phyloP scores from a whole-genome alignment of 2,329 filamentous ascomycete species.

The Onygena corvina region DNA sequence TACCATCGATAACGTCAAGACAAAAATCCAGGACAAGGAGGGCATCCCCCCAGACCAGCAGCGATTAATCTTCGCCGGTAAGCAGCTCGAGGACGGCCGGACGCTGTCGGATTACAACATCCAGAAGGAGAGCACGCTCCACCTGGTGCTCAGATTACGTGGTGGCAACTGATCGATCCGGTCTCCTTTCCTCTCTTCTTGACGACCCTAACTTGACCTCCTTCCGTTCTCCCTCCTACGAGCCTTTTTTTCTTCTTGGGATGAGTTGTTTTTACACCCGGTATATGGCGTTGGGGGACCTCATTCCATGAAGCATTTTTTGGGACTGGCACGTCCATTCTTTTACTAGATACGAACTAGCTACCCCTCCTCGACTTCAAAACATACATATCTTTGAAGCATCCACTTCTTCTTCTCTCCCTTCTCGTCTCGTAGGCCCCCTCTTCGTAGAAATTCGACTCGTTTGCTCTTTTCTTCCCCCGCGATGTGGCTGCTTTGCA shows the following conservation, averaged over 20 bases:
- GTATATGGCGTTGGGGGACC: slow-evolving; percentile 7
- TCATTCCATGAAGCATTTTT: background rate
- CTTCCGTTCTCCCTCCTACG: background rate
- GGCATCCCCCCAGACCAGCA: slow-evolving; percentile 92
- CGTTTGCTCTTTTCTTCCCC: background rate
- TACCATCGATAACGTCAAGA: slow-evolving; percentile 90
- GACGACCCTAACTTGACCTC: background rate
- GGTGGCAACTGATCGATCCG: slow-evolving; percentile 45
- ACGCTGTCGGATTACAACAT: slow-evolving; percentile 95
- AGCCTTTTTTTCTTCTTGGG: slow-evolving; percentile 1
- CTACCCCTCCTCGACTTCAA: background rate
- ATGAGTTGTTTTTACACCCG: background rate
- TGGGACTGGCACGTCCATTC: slow-evolving; percentile 43
- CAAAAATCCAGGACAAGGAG: slow-evolving; percentile 70
- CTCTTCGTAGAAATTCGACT: background rate
- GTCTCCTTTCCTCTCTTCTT: background rate
- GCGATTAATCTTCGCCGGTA: slow-evolving; percentile 83
- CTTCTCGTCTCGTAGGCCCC: too few relatives aligned
- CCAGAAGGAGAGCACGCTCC: slow-evolving; percentile 76
- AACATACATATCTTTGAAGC: background rate
- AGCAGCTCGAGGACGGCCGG: slow-evolving; percentile 85
- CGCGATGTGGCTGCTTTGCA: background rate
- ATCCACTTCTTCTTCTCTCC: background rate
- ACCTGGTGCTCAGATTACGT: slow-evolving; percentile 70
- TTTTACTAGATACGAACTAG: slow-evolving; percentile 1